Conservation (phyloP, 441 rosid species). For the Kokia cookei region DNA sequence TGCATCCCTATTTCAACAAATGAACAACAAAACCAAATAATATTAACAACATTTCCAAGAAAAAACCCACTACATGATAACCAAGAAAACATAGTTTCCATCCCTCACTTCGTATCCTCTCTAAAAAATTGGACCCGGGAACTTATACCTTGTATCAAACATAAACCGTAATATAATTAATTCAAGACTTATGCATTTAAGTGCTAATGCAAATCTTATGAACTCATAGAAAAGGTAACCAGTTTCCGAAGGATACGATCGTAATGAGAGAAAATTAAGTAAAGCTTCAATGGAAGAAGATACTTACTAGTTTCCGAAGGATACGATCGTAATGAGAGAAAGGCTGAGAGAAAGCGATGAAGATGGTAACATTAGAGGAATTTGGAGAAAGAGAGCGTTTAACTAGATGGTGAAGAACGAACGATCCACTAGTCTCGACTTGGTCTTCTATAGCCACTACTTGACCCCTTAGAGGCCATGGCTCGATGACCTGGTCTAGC, state of each 20-base stretch:
- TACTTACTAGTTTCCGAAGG: conserved; percentile 73
- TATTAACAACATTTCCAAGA: not conserved
- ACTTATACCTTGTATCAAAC: not conserved
- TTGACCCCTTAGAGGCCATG: conserved; percentile 45
- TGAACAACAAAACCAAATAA: not conserved
- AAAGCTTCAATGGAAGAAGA: not conserved
- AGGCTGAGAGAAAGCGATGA: conserved; percentile 71
- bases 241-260: conserved; percentile 87
- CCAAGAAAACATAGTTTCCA: not conserved
- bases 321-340: conserved; percentile 89
- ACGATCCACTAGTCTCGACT: conserved; percentile 76
- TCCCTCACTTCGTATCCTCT: not conserved
- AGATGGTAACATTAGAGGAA: conserved; percentile 45
- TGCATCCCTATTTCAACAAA: conserved; percentile 62
- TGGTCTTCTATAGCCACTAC: conserved; percentile 60
- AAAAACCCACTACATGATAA: not conserved
- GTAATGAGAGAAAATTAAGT: conserved; percentile 32
- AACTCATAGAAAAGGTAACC: conserved; percentile 16
- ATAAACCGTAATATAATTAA: not conserved
- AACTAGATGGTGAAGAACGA: conserved; percentile 71
- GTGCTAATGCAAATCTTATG: too few species aligned
- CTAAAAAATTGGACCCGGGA: not conserved
- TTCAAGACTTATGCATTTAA: not conserved
- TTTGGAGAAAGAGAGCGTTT: conserved; percentile 56
- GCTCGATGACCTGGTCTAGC: conserved; percentile 27